phyloP scores from a whole-genome alignment of 2,329 filamentous ascomycete genomes.

The Anisogramma anomala region DNA sequence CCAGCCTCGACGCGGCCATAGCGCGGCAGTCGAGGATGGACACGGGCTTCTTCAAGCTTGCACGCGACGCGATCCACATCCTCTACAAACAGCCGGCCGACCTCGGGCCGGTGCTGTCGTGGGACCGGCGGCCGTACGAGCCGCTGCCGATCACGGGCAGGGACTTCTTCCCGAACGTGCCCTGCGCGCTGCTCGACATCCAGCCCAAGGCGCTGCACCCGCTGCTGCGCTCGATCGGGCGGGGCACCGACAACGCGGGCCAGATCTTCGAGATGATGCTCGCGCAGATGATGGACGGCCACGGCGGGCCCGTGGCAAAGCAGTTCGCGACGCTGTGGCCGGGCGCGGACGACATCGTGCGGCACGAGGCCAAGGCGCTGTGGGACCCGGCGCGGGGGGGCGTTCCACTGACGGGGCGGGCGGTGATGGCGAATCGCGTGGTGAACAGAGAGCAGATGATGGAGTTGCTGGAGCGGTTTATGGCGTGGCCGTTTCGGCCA shows the following conservation, averaged over 20 bases:
- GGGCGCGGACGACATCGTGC: conserved; percentile 45
- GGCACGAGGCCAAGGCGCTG: conserved; percentile 36
- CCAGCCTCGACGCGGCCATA: conserved; percentile 20
- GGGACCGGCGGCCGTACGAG: conserved; percentile 62
- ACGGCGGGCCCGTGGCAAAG: conserved; percentile 19
- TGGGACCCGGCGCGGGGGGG: conserved; percentile 38
- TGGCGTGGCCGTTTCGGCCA: conserved; percentile 54
- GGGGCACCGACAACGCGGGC: conserved; percentile 28
- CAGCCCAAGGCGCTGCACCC: conserved; percentile 45
- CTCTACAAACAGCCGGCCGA: conserved; percentile 33
- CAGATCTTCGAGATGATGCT: conserved; percentile 44
- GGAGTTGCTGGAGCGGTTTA: conserved; percentile 48
- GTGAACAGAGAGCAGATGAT: conserved; percentile 44
- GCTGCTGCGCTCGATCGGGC: conserved; percentile 35
- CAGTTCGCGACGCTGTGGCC: conserved; percentile 44
- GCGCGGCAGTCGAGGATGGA: conserved; percentile 25
- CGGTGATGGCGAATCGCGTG: conserved; percentile 33
- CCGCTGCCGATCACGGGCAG: conserved; percentile 45
- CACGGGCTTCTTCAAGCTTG: background rate
- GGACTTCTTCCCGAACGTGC: conserved; percentile 57
- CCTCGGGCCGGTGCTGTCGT: conserved; percentile 43
- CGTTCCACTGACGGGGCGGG: conserved; percentile 25
- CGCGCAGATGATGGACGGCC: conserved; percentile 25
- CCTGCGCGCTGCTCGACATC: conserved; percentile 52
- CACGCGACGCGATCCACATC: conserved; percentile 43